These are phyloP conservation scores for Puccinellia tenuiflora DNA, from an alignment of 176 grass and related monocot species.

Conservation along the genomic window DNA sequence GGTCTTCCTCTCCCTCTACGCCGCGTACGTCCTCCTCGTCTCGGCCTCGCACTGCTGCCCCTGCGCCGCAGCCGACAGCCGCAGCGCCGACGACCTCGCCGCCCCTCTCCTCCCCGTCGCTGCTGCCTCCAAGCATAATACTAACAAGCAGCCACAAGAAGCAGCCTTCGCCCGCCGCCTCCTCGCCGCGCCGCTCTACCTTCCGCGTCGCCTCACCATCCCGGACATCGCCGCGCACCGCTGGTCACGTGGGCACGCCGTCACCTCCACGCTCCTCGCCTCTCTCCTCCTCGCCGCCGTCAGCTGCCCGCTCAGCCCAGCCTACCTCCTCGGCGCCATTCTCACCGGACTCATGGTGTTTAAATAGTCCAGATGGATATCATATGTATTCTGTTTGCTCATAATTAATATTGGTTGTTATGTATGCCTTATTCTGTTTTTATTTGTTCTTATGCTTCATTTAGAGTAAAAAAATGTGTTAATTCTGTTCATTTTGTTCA, in stretches of 20 bases:
- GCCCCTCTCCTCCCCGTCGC: conserved; percentile 2
- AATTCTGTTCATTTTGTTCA: too few relatives aligned
- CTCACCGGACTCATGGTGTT: too few relatives aligned
- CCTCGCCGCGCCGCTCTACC: conserved; percentile 47
- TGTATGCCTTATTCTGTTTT: too few relatives aligned
- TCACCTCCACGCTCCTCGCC: conserved; percentile 10
- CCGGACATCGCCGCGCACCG: conserved; percentile 59
- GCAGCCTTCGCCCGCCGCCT: not conserved
- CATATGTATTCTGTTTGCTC: too few relatives aligned
- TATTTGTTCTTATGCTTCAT: too few relatives aligned
- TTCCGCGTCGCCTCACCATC: conserved; percentile 74
- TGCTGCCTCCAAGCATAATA: not conserved
- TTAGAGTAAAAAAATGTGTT: too few relatives aligned
- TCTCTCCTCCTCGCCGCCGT: conserved; percentile 34
- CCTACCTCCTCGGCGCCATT: not conserved
- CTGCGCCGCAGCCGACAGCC: not conserved
- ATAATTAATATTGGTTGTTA: too few relatives aligned
- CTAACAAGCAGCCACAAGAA: not conserved
- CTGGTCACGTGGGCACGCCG: conserved; percentile 36
- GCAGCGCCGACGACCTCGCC: not conserved
- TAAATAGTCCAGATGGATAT: too few relatives aligned
- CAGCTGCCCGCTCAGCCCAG: not conserved
- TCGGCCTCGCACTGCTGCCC: conserved; percentile 59
- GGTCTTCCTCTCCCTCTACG: conserved; percentile 72
- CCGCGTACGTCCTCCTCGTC: conserved; percentile 59